These are phyloP conservation scores for Mycena galopus DNA, from an alignment of 768 basidiomycete species.

Conservation along the genomic window DNA sequence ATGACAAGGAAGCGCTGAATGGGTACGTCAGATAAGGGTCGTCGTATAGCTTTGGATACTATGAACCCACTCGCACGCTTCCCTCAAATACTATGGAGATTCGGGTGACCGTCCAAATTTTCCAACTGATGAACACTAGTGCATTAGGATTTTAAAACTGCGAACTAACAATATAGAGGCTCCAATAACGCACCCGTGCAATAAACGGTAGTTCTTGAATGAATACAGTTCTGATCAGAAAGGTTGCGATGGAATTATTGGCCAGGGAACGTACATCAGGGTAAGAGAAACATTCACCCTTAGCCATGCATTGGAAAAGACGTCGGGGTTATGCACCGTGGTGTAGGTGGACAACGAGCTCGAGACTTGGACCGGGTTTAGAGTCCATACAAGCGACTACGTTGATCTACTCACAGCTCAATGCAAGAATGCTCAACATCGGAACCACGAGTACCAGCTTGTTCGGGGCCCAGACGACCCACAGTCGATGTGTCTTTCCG, in stretches of 20 bases:
- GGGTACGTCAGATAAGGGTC: constrained; percentile 10
- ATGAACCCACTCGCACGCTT: constrained; percentile 11
- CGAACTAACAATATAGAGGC: background rate
- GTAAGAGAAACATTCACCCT: constrained; percentile 8
- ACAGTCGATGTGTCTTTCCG: constrained; percentile 9
- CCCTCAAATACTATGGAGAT: constrained; percentile 12
- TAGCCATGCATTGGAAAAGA: constrained; percentile 10
- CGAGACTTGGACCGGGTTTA: constrained; percentile 6
- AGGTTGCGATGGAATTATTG: constrained; percentile 10
- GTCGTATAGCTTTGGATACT: constrained; percentile 12
- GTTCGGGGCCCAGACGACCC: constrained; percentile 2
- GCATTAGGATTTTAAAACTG: constrained; percentile 11
- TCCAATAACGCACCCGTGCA: constrained; percentile 12
- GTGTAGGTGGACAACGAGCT: constrained; percentile 14
- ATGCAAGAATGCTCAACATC: background rate
- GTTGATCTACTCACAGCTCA: constrained; percentile 5
- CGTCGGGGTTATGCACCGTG: constrained; percentile 16
- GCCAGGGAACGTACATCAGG: constrained; percentile 10
- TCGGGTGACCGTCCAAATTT: constrained; percentile 15
- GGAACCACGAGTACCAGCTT: constrained; percentile 5
- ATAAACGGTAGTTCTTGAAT: constrained; percentile 8
- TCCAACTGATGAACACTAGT: constrained; percentile 12
- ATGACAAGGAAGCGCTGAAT: constrained; percentile 18
- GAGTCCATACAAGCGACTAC: background rate
- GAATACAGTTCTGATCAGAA: background rate